These are phyloP conservation scores for Begonia loranthoides DNA, from an alignment of 306 rosid species.

Conservation along the genomic window DNA sequence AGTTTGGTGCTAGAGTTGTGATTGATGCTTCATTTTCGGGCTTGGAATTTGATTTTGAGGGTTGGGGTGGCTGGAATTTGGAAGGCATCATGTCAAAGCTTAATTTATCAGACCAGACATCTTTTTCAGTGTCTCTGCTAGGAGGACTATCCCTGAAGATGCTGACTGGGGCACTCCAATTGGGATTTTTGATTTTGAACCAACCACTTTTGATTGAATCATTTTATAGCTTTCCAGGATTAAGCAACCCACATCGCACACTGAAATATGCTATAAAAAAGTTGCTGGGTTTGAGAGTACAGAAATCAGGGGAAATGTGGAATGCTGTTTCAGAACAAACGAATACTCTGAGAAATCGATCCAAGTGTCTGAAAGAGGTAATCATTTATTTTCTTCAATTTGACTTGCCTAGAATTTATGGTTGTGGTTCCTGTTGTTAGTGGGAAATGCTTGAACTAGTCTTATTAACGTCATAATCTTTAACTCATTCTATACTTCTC, in stretches of 20 bases:
- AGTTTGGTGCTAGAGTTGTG: constrained; percentile 75
- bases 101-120: constrained; percentile 30
- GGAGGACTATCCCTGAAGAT: constrained; percentile 81
- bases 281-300: constrained; percentile 53
- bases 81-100: constrained; percentile 45
- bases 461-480: too few relatives aligned
- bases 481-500: too few relatives aligned
- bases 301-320: constrained; percentile 47
- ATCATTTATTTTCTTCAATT: constrained; percentile 4
- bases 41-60: constrained; percentile 64
- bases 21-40: constrained; percentile 93
- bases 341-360: constrained; percentile 42
- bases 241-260: constrained; percentile 77
- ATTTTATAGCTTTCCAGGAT: constrained; percentile 62
- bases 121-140: constrained; percentile 66
- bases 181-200: constrained; percentile 68
- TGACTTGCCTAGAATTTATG: neutral
- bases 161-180: constrained; percentile 66
- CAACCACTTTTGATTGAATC: constrained; percentile 43
- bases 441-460: neutral
- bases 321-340: constrained; percentile 46
- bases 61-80: constrained; percentile 83
- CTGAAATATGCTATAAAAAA: constrained; percentile 79
- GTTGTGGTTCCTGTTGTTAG: neutral
- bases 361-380: constrained; percentile 73